Conservation (phyloP, 140 eudicot genomes). For the Bidens hawaiensis region DNA sequence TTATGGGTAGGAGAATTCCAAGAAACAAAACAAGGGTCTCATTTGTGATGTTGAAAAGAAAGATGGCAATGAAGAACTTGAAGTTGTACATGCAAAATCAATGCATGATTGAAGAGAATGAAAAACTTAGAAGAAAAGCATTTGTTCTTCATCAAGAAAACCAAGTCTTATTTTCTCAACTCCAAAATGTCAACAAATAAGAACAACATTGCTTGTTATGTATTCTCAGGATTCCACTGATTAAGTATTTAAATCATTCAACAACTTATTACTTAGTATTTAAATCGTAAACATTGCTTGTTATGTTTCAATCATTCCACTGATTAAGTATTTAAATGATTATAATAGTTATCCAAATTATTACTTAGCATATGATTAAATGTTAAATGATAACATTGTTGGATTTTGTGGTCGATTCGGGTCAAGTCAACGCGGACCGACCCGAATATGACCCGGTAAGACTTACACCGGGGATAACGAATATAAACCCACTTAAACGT, state of each 20-base stretch:
- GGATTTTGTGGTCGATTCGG: no score
- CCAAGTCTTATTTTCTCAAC: constrained; percentile 38
- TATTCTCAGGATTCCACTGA: not conserved
- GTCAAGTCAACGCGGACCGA: no score
- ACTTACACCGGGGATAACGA: no score
- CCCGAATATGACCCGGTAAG: no score
- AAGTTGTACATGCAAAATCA: constrained; percentile 48
- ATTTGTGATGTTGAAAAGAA: constrained; percentile 35
- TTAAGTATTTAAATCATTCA: no score
- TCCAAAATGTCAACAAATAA: constrained; percentile 22
- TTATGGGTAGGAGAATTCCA: constrained; percentile 8
- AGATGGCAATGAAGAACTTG: constrained; percentile 51
- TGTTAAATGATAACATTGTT: not conserved
- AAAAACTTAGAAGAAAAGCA: constrained; percentile 49
- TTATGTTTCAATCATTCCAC: not conserved
- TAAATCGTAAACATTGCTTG: not conserved
- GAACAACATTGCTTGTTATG: not conserved
- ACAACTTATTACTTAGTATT: not conserved
- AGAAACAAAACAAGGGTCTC: constrained; percentile 19
- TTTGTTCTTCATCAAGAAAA: constrained; percentile 51
- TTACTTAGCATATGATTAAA: not conserved
- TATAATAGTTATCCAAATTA: not conserved
- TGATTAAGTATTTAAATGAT: no score
- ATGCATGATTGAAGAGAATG: constrained; percentile 52
- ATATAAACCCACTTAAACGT: no score